Evolutionary conservation across 768 basidiomycete species (phyloP).

Genomic region (Coprinopsis sp.): DNA sequence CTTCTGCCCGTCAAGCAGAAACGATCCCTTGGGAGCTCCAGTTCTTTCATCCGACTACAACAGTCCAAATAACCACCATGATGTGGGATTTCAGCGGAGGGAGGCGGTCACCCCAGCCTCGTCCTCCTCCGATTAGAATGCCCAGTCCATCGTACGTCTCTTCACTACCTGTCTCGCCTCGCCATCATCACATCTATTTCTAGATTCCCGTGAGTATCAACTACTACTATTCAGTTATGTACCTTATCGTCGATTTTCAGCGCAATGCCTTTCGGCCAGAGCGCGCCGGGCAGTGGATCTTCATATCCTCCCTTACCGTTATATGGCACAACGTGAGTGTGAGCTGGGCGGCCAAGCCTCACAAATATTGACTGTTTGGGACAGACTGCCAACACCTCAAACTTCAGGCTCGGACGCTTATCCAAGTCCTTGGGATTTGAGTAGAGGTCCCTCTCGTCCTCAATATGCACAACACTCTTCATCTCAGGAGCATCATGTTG

Average conservation of each 20-base stretch:
- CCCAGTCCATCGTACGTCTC: constrained; percentile 26
- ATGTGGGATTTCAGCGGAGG: constrained; percentile 36
- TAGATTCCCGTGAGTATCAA: no score
- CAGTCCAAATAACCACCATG: constrained; percentile 24
- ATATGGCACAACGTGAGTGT: constrained; percentile 3
- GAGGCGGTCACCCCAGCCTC: constrained; percentile 20
- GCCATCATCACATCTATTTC: no score
- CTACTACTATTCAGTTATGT: no score
- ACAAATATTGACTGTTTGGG: no score
- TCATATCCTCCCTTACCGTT: neutral
- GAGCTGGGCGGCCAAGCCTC: no score
- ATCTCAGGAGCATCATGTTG: neutral
- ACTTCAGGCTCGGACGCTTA: no score
- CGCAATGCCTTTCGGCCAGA: constrained; percentile 7
- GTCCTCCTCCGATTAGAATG: constrained; percentile 21
- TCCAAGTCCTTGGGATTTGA: no score
- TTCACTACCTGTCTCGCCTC: neutral
- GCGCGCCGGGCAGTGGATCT: constrained; percentile 10
- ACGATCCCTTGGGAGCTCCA: neutral
- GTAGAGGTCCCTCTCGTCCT: neutral
- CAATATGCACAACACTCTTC: neutral
- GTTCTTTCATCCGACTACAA: neutral
- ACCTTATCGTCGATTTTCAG: constrained; percentile 3
- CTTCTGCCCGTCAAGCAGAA: no score
- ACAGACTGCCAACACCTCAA: no score